These are phyloP conservation scores for Paracoccidioides lutzii DNA, from an alignment of 2,329 filamentous ascomycete genomes.

Conservation along the genomic window DNA sequence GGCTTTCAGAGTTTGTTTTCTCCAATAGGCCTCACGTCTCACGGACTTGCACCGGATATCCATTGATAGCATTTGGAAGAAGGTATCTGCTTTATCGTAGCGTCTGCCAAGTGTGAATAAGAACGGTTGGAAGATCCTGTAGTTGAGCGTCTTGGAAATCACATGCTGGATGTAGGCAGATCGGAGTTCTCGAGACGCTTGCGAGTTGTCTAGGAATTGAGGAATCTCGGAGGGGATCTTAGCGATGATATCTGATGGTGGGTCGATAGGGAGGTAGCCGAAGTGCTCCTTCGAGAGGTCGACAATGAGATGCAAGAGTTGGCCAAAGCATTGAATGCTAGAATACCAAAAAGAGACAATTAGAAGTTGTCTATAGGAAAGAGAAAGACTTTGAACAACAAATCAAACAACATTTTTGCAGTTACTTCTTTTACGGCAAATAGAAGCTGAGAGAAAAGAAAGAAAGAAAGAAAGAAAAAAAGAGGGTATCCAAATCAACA, in stretches of 20 bases:
- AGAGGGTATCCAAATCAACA: background rate
- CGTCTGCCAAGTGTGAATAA: constrained; percentile 42
- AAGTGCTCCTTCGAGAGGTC: constrained; percentile 41
- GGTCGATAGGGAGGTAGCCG: constrained; percentile 38
- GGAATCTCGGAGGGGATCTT: constrained; percentile 42
- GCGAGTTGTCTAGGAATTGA: constrained; percentile 41
- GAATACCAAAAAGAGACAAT: constrained; percentile 20
- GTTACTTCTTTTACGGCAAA: background rate
- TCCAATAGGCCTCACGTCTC: constrained; percentile 45
- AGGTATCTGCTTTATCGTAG: constrained; percentile 43
- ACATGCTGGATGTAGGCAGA: constrained; percentile 43
- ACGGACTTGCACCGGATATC: constrained; percentile 45
- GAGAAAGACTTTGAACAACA: background rate
- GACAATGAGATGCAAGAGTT: constrained; percentile 40
- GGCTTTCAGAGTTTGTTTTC: constrained; percentile 45
- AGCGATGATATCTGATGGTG: constrained; percentile 37
- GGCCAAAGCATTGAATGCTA: constrained; percentile 41
- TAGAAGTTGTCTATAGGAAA: constrained; percentile 31
- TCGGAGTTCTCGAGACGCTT: constrained; percentile 39
- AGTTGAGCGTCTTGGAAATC: constrained; percentile 44
- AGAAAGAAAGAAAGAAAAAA: constrained; percentile 8
- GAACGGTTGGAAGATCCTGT: constrained; percentile 46
- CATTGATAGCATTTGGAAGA: constrained; percentile 43
- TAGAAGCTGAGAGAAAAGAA: constrained; percentile 5
- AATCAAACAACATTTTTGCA: constrained; percentile 2